Evolutionary conservation across 345 rosid species (phyloP), one percentile per base, ranked within the genome.

Genomic region (Rubroshorea leprosula): DNA sequence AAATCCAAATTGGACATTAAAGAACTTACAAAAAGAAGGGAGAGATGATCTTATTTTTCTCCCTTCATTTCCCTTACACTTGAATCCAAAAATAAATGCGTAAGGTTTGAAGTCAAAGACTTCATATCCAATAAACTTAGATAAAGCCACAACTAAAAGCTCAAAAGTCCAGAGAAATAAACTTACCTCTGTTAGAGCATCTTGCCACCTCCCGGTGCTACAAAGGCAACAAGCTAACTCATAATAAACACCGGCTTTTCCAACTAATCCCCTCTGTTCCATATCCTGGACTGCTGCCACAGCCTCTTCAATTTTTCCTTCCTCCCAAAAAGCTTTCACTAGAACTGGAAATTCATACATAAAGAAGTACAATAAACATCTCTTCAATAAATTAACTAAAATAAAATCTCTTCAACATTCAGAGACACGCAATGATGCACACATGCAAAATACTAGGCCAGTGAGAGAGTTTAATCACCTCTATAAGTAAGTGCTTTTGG

Each of bases 171-270:
- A 57, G 24, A 57, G 24, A 49, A 60, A 52, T 51, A 29, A 44
- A 51, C 63, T 77, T 66, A 83, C 98, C 90, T 84, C 93, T 20
- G 58, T 61, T 77, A 86, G 51, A 60, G 96, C 98, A 49, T 89
- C 96, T 65, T 62, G 75, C 93, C 95, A 89, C 71, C 85, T 81
- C 39, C 98, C 87, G 25, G 73, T 73, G 65, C 74, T 64, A 76
- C 95, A 92, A 60, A 92, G 93, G 70, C 96, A 92, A 79, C 96
- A 77, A 35, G 93, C 90, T 57, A 92, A 63, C 70, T 89, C 96
- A 61, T 89, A 92, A 65, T 86, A 89, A 23, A 92, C 87, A 35
- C 85, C 75, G 57, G 86, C 90, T 1, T 76, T 76, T 74, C 98
- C 96, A 65, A 92, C 73, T 31, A 92, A 76, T 73, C 98, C 98